Conservation (phyloP, 352 stramenopile species). For the Phytopythium ostracodes region DNA sequence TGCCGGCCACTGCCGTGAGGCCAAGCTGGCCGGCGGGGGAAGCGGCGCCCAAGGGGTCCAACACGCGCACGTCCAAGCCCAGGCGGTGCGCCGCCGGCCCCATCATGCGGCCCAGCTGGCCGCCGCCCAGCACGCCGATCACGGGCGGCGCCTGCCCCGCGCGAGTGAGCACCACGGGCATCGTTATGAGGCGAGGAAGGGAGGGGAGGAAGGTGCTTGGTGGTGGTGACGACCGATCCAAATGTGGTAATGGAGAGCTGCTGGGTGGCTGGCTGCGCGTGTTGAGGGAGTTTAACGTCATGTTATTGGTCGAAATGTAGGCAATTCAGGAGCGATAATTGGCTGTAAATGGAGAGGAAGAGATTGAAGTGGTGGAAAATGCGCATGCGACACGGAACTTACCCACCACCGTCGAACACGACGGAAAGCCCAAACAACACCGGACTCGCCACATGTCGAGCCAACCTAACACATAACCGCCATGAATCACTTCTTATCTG, state of each 20-base stretch:
- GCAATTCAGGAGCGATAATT: not conserved
- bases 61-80: slow-evolving; percentile 89
- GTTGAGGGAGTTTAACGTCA: not conserved
- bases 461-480: too few species aligned
- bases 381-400: not conserved
- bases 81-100: slow-evolving; percentile 94
- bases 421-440: not conserved
- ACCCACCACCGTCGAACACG: not conserved
- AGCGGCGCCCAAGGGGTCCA: slow-evolving; percentile 87
- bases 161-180: slow-evolving; percentile 49
- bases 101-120: slow-evolving; percentile 99
- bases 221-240: not conserved
- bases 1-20: slow-evolving; percentile 65
- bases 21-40: slow-evolving; percentile 75
- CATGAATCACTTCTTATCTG: too few species aligned
- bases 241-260: not conserved
- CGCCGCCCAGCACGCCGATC: slow-evolving; percentile 93
- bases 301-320: not conserved
- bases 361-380: not conserved
- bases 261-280: not conserved
- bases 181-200: slow-evolving; percentile 7
- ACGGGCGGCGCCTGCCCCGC: slow-evolving; percentile 44
- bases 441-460: too few species aligned
- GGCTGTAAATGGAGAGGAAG: not conserved
- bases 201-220: not conserved